Evolutionary conservation across 2,329 filamentous ascomycete genomes (phyloP).

Genomic region (Claviceps maximensis): DNA sequence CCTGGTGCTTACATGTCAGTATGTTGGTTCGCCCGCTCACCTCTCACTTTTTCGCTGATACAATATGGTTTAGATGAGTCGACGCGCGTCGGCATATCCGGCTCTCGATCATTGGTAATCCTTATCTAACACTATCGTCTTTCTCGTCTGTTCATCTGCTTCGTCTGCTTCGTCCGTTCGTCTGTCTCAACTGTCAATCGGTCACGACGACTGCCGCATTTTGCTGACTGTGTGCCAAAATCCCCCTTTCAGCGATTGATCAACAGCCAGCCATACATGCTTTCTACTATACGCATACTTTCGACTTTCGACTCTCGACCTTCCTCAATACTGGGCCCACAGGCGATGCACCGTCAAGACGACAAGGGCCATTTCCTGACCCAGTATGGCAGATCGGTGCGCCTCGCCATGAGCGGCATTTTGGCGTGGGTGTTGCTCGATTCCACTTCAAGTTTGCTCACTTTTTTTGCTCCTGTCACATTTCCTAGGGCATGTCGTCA

Average conservation of each 20-base stretch:
- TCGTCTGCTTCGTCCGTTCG: no score
- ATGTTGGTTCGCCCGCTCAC: neutral
- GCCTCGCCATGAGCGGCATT: neutral
- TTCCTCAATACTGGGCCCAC: neutral
- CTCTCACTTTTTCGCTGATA: neutral
- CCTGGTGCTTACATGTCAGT: neutral
- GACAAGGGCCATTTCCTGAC: neutral
- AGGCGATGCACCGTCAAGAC: neutral
- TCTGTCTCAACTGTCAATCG: neutral
- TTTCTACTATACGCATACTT: no score
- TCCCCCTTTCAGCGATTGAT: neutral
- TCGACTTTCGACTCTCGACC: neutral
- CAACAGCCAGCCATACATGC: no score
- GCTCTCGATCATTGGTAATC: neutral
- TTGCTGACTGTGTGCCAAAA: neutral
- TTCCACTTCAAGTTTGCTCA: neutral
- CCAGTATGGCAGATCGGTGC: neutral
- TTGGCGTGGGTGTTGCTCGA: neutral
- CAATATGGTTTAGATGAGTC: neutral
- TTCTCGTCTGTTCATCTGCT: neutral
- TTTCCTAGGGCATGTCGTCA: neutral
- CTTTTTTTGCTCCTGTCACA: neutral
- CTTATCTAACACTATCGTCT: neutral
- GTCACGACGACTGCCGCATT: neutral
- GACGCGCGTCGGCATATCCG: neutral